phyloP scores from a whole-genome alignment of 164 flowering plant species.

The Tetracentron sinense region DNA sequence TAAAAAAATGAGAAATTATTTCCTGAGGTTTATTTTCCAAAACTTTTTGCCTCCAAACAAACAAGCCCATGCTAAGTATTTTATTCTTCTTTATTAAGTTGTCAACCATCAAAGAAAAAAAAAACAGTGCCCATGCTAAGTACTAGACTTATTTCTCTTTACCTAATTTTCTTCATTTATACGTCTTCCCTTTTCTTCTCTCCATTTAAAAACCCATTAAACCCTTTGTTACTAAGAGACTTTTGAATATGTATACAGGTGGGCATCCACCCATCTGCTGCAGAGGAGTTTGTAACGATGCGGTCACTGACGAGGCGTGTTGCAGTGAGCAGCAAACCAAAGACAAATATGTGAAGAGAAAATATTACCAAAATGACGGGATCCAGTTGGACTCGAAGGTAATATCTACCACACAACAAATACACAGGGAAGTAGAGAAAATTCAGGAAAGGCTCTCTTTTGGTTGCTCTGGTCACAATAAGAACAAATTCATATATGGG shows the following conservation, averaged over 20 bases:
- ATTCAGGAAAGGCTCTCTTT: neutral
- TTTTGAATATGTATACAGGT: constrained; percentile 39
- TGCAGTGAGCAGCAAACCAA: constrained; percentile 41
- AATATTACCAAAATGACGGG: neutral
- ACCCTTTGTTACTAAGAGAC: neutral
- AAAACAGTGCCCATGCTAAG: too few relatives aligned
- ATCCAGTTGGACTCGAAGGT: neutral
- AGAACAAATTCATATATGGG: neutral
- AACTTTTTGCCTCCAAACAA: neutral
- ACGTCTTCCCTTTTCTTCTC: neutral
- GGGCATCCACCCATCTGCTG: constrained; percentile 97
- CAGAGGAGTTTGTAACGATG: constrained; percentile 98
- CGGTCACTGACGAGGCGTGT: constrained; percentile 68
- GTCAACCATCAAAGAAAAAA: neutral
- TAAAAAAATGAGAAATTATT: too few relatives aligned
- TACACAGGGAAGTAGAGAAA: neutral
- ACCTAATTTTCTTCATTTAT: neutral
- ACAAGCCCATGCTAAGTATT: neutral
- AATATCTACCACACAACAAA: too few relatives aligned
- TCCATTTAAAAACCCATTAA: neutral
- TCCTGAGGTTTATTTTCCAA: too few relatives aligned
- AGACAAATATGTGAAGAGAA: constrained; percentile 47
- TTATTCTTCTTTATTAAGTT: too few relatives aligned
- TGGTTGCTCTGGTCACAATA: neutral
- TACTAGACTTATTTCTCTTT: neutral